Evolutionary conservation across 2,329 filamentous ascomycete genomes (phyloP).

Genomic region (Claviceps fusiformis): DNA sequence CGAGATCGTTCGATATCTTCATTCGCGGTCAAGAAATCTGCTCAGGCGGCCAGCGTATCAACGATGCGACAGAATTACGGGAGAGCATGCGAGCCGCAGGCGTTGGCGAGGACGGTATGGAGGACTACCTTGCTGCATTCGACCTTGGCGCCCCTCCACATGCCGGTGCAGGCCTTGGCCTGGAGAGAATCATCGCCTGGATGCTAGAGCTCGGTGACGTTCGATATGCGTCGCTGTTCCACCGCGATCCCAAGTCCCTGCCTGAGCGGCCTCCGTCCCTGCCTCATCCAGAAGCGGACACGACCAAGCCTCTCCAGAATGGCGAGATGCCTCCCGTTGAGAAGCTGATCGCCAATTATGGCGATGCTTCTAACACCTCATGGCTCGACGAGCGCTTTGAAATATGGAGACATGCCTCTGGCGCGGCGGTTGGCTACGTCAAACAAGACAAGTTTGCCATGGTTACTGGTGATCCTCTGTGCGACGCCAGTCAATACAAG

Average conservation of each 20-base stretch:
- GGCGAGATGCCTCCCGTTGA: slow-evolving; percentile 59
- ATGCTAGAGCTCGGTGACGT: slow-evolving; percentile 81
- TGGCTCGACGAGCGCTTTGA: slow-evolving; percentile 84
- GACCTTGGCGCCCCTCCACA: slow-evolving; percentile 81
- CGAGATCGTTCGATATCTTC: slow-evolving; percentile 93
- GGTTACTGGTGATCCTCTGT: slow-evolving; percentile 76
- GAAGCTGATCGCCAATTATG: slow-evolving; percentile 88
- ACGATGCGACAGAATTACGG: slow-evolving; percentile 61
- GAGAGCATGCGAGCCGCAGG: slow-evolving; percentile 64
- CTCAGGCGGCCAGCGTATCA: slow-evolving; percentile 85
- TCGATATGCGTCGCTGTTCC: slow-evolving; percentile 74
- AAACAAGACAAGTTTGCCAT: slow-evolving; percentile 65
- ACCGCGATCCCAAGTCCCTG: slow-evolving; percentile 77
- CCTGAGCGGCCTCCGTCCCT: slow-evolving; percentile 53
- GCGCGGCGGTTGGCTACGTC: slow-evolving; percentile 76
- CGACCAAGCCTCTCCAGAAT: slow-evolving; percentile 33
- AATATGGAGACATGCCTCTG: slow-evolving; percentile 75
- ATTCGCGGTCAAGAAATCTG: slow-evolving; percentile 86
- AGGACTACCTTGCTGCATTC: slow-evolving; percentile 81
- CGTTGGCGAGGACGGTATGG: slow-evolving; percentile 69
- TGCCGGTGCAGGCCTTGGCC: slow-evolving; percentile 76
- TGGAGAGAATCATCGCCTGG: slow-evolving; percentile 80
- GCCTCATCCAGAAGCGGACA: slow-evolving; percentile 81
- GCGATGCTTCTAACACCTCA: slow-evolving; percentile 84
- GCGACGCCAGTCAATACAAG: slow-evolving; percentile 62